Base-by-base conservation (phyloP, 495 filamentous ascomycete species). In the Tuber borchii region DNA sequence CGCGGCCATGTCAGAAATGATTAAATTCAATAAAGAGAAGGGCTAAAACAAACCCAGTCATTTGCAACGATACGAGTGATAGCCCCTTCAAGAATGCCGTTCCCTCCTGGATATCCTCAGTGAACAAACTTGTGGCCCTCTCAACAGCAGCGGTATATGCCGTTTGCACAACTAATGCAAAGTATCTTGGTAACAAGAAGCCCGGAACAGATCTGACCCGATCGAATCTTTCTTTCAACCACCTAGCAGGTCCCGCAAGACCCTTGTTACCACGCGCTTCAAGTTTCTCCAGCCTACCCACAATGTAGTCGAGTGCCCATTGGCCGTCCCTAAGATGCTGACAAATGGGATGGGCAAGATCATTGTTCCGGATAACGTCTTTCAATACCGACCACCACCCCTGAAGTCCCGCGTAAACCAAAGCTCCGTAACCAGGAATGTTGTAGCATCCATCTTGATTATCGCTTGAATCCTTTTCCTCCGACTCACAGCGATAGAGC, bases 361-460 rank as follows among this genome's bases (percentile, higher is more conserved):
- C 87, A 81, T 99, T 99, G 75, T 95, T 90, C 56, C 86, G 88
- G 84, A 97, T 93, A 77, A 98, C 90, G 75, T 91, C 87, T 78
- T 92, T 91, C 61, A 99, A 86, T 10, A 97, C 86, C 83, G 93
- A 97, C 95, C 94, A 97, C 95, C 95, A 99, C 20, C 96, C 96
- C 83, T 99, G 96, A 42, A 99, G 88, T 69, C 96, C 96, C 74
- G 96, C 94, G 84, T 99, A 99, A 26, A 97, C 93, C 65, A 97
- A 87, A 70, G 91, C 87, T 6, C 94, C 96, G 80, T 92, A 85
- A 0, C 90, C 89, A 16, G 96, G 95, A 77, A 99, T 93, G 70
- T 86, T 88, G 83, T 98, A 99, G 0, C 90, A 90, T 1, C 96
- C 96, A 85, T 98, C 93, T 75, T 89, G 87, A 14, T 92, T 92